Evolutionary conservation across 2,329 filamentous ascomycete species (phyloP), one percentile per base, ranked within the genome.

Genomic region (Colletotrichum lini): DNA sequence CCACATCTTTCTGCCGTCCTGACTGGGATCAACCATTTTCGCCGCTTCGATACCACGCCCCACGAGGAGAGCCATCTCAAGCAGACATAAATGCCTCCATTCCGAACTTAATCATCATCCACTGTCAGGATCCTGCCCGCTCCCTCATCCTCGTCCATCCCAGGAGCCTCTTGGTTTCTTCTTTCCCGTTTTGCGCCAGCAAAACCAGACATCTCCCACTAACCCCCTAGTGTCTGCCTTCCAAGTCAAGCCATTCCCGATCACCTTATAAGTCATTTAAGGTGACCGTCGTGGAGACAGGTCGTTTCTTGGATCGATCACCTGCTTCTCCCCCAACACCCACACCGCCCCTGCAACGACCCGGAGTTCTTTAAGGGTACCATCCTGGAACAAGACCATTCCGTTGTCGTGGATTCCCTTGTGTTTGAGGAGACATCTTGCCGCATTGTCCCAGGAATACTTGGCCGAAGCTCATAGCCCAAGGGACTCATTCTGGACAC

Each of bases 21-120:
- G 45, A 73, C 61, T 62, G 56, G 72, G 70, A 73, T 73, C 70
- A 72, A 56, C 72, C 72, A 68, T 66, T 70, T 53, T 73, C 47
- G 58, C 49, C 57, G 65, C 61, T 54, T 62, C 44, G 66, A 47
- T 60, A 53, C 59, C 56, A 62, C 61, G 58, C 69, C 72, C 67
- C 67, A 72, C 56, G 70, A 66, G 61, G 59, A 65, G 61, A 60
- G 53, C 67, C 71, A 67, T 67, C 70, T 42, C 60, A 73, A 61
- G 69, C 69, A 69, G 64, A 73, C 73, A 74, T 74, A 74, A 74
- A 73, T 73, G 72, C 73, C 73, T 74, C 69, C 69, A 69, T 72
- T 72, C 72, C 73, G 72, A 73, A 71, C 65, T 70, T 67, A 65
- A 69, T 72, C 64, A 69, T 72, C 64, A 62, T 62, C 59, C 53